Percentiles rank a stretch among this genome's conserved stretches.
Evolutionary conservation across 2,329 filamentous ascomycete species (phyloP).

Genomic region (Verticillium albo-atrum): DNA sequence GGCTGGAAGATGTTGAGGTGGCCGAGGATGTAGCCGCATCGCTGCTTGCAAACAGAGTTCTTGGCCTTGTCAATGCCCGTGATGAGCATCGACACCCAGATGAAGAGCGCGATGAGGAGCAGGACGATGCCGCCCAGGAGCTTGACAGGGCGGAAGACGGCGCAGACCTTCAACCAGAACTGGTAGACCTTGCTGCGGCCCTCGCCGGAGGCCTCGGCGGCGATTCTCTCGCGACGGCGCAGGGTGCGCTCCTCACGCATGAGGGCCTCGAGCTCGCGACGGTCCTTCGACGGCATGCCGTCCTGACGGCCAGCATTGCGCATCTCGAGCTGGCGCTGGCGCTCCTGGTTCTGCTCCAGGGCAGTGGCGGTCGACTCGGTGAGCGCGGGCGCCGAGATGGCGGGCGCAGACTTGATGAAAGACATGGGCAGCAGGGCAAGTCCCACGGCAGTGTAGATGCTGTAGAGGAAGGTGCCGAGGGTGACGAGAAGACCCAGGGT

Average conservation of each 20-base stretch:
- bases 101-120: constrained; percentile 66
- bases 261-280: constrained; percentile 81
- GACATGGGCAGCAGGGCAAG: constrained; percentile 84
- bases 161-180: constrained; percentile 74
- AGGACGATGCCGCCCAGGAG: constrained; percentile 78
- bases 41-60: constrained; percentile 86
- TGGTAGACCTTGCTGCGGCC: constrained; percentile 70
- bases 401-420: constrained; percentile 87
- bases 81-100: constrained; percentile 91
- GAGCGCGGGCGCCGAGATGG: constrained; percentile 76
- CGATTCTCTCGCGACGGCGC: constrained; percentile 81
- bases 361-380: constrained; percentile 73
- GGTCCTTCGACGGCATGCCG: constrained; percentile 77
- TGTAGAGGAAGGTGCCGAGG: constrained; percentile 79
- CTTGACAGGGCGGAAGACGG: constrained; percentile 82
- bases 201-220: constrained; percentile 75
- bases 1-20: constrained; percentile 91
- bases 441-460: constrained; percentile 83
- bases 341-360: constrained; percentile 82
- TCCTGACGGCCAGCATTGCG: constrained; percentile 73
- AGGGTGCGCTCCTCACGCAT: constrained; percentile 89
- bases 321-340: constrained; percentile 85
- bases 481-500: constrained; percentile 83
- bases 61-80: constrained; percentile 94
- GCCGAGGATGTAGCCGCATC: constrained; percentile 88